Evolutionary conservation across 2,329 filamentous ascomycete genomes (phyloP).

Genomic region (Ceratocystis colombiana): DNA sequence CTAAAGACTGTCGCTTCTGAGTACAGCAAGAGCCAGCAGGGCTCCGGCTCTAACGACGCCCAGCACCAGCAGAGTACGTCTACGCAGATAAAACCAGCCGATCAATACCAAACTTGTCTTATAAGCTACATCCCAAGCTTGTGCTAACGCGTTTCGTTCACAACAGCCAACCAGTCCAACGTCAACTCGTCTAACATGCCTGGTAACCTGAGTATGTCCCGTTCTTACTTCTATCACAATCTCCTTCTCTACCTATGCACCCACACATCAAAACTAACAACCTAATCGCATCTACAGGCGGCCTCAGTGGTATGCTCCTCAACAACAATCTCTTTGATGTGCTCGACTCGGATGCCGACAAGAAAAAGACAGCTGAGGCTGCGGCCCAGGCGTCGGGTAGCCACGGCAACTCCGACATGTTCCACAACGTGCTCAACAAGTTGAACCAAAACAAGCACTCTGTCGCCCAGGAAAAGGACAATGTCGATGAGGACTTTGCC

Average conservation of each 20-base stretch:
- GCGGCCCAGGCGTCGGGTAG: conserved; percentile 40
- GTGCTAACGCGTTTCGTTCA: neutral
- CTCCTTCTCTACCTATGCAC: no score
- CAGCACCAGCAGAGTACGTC: conserved; percentile 16
- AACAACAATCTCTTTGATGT: conserved; percentile 24
- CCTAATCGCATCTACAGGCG: conserved; percentile 6
- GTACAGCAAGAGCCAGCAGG: conserved; percentile 23
- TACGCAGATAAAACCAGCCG: no score
- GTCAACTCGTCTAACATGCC: conserved; percentile 13
- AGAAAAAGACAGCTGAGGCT: conserved; percentile 40
- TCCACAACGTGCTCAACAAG: conserved; percentile 40
- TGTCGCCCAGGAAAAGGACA: conserved; percentile 39
- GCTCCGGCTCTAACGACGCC: conserved; percentile 6
- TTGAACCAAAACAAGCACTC: conserved; percentile 43
- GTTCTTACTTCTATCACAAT: neutral
- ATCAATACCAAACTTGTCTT: neutral
- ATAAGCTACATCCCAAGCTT: neutral
- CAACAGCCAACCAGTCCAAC: neutral
- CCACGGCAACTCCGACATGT: conserved; percentile 41
- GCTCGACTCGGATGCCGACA: conserved; percentile 40
- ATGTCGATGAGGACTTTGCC: conserved; percentile 48
- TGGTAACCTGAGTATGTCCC: conserved; percentile 22
- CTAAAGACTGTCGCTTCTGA: conserved; percentile 24
- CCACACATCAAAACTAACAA: conserved; percentile 18
- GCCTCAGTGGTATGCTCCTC: conserved; percentile 26